Evolutionary conservation across 2,329 filamentous ascomycete genomes (phyloP).

Genomic region (Calonectria honghensis): DNA sequence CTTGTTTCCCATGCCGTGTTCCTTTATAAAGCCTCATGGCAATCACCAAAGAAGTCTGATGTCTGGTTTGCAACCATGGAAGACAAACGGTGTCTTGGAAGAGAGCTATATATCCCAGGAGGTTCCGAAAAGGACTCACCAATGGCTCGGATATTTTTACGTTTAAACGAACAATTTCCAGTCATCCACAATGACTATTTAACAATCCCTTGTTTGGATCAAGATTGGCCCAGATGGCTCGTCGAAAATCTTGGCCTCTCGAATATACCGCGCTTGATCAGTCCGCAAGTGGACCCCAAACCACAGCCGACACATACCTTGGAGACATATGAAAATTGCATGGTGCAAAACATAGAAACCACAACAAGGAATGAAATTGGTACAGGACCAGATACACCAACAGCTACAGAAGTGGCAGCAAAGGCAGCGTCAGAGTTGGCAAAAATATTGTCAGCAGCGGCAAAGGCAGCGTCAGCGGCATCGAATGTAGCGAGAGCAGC

Average conservation of each 20-base stretch:
- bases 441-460: too few species aligned
- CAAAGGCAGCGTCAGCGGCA: too few species aligned
- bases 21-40: constrained; percentile 3
- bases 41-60: neutral
- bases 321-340: neutral
- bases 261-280: neutral
- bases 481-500: too few species aligned
- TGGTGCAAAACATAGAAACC: neutral
- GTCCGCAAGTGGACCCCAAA: neutral
- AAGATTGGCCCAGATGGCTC: neutral
- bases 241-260: neutral
- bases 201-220: neutral
- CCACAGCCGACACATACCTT: neutral
- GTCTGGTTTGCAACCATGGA: neutral
- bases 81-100: neutral
- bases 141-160: neutral
- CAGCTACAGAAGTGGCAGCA: too few species aligned
- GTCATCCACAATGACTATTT: neutral
- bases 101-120: neutral
- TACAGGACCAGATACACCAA: too few species aligned
- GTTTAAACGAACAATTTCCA: neutral
- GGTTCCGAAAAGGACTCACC: neutral
- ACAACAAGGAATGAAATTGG: too few species aligned
- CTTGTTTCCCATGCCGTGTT: neutral
- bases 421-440: too few species aligned